phyloP scores from a whole-genome alignment of 192 early-diverging fungal genomes.

The Coemansia sp. region DNA sequence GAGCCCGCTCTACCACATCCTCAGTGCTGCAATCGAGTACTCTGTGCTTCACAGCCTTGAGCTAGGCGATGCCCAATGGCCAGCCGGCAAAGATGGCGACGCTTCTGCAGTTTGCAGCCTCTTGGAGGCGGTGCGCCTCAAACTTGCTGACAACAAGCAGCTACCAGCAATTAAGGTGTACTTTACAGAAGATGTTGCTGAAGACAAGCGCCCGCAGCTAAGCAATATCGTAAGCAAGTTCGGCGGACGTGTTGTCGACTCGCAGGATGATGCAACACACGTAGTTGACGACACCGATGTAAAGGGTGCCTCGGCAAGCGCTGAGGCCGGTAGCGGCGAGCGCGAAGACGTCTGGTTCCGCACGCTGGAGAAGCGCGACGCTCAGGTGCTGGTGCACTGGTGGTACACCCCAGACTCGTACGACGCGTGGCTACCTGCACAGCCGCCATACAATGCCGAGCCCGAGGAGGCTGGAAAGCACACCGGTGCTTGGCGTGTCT shows the following conservation, averaged over 20 bases:
- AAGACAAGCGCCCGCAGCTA: slow-evolving; percentile 17
- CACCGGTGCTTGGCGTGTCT: slow-evolving; percentile 69
- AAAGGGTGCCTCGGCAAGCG: neutral
- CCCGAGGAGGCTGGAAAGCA: slow-evolving; percentile 63
- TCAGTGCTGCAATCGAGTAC: slow-evolving; percentile 41
- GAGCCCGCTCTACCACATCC: slow-evolving; percentile 36
- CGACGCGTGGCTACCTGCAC: slow-evolving; percentile 69
- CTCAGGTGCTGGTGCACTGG: slow-evolving; percentile 71
- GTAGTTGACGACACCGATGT: slow-evolving; percentile 22
- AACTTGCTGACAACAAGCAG: slow-evolving; percentile 40
- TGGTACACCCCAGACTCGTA: slow-evolving; percentile 83
- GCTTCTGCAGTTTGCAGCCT: slow-evolving; percentile 11
- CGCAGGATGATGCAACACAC: slow-evolving; percentile 33
- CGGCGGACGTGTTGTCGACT: slow-evolving; percentile 24
- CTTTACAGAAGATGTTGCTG: slow-evolving; percentile 23
- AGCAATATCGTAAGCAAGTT: slow-evolving; percentile 13
- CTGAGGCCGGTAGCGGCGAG: slow-evolving; percentile 2
- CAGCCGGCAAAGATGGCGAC: slow-evolving; percentile 7
- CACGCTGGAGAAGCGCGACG: slow-evolving; percentile 47
- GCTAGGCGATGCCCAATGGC: slow-evolving; percentile 17
- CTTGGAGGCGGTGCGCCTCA: slow-evolving; percentile 34
- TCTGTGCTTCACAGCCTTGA: slow-evolving; percentile 15
- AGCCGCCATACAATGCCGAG: slow-evolving; percentile 61
- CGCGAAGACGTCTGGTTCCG: slow-evolving; percentile 51
- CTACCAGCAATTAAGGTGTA: slow-evolving; percentile 29